A percentile compares a stretch with the other conserved stretches of the same genome.
Conservation (phyloP, 768 basidiomycete genomes). For the Mycena haematopus region DNA sequence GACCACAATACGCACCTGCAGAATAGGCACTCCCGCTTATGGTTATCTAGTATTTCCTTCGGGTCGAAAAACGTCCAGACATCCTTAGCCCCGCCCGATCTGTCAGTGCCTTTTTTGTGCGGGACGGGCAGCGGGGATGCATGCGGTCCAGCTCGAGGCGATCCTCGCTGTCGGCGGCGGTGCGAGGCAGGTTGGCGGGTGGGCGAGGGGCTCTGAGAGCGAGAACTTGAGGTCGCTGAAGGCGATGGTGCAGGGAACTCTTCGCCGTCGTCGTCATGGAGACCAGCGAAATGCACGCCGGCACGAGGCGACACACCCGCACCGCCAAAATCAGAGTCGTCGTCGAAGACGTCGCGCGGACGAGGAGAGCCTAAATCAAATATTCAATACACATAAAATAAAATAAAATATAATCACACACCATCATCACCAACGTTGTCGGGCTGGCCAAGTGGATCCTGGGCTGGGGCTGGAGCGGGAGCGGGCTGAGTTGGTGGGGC, state of each 20-base stretch:
- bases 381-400: too few relatives aligned
- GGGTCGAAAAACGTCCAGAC: background rate
- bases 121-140: background rate
- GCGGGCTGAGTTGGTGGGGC: too few relatives aligned
- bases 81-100: background rate
- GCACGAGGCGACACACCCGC: too few relatives aligned
- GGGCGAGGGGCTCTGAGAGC: background rate
- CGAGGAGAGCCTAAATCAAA: too few relatives aligned
- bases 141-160: background rate
- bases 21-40: background rate
- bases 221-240: background rate
- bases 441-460: too few relatives aligned
- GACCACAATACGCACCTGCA: background rate
- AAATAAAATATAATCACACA: too few relatives aligned
- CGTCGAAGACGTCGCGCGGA: too few relatives aligned
- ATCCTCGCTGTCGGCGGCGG: background rate
- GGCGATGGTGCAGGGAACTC: conserved; percentile 1
- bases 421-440: too few relatives aligned
- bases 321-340: background rate
- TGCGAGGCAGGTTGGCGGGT: background rate
- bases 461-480: too few relatives aligned
- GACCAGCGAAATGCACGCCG: background rate
- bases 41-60: background rate
- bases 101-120: background rate
- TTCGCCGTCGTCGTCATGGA: background rate